Conservation (phyloP, 1,284 basidiomycete species). For the Ganoderma boninense region DNA sequence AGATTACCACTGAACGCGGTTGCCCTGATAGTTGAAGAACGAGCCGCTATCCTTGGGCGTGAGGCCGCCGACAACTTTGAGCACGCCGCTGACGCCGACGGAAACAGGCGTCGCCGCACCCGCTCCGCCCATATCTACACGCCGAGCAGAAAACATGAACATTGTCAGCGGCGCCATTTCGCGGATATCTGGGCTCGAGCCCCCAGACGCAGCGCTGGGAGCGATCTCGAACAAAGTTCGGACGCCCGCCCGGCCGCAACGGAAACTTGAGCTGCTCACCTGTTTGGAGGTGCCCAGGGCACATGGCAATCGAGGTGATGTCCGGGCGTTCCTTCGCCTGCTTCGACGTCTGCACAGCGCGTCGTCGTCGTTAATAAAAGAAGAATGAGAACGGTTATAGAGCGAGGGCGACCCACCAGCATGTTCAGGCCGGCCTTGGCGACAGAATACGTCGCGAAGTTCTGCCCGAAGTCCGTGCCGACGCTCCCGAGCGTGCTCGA, state of each 20-base stretch:
- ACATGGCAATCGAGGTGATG: slow-evolving; percentile 2
- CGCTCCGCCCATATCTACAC: slow-evolving; percentile 12
- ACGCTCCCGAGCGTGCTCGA: slow-evolving; percentile 45
- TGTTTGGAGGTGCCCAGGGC: slow-evolving; percentile 11
- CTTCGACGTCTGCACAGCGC: slow-evolving; percentile 41
- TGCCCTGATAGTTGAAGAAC: slow-evolving; percentile 14
- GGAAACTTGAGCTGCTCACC: neutral
- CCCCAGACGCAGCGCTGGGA: too few relatives aligned
- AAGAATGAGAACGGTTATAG: too few relatives aligned
- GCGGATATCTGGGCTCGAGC: too few relatives aligned
- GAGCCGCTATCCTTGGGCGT: slow-evolving; percentile 8
- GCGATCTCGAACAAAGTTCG: too few relatives aligned
- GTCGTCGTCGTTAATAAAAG: too few relatives aligned
- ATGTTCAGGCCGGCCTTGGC: slow-evolving; percentile 43
- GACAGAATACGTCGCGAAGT: slow-evolving; percentile 38
- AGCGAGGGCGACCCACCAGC: slow-evolving; percentile 33
- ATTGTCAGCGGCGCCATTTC: too few relatives aligned
- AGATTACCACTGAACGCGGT: slow-evolving; percentile 10
- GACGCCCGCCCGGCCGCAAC: too few relatives aligned
- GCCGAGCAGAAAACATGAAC: neutral
- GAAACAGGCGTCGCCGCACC: neutral
- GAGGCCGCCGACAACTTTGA: slow-evolving; percentile 9
- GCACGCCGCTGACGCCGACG: slow-evolving; percentile 10
- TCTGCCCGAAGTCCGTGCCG: slow-evolving; percentile 33
- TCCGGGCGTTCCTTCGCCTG: slow-evolving; percentile 13